phyloP scores from a whole-genome alignment of 2,329 filamentous ascomycete genomes.

The Laburnicola sp. region DNA sequence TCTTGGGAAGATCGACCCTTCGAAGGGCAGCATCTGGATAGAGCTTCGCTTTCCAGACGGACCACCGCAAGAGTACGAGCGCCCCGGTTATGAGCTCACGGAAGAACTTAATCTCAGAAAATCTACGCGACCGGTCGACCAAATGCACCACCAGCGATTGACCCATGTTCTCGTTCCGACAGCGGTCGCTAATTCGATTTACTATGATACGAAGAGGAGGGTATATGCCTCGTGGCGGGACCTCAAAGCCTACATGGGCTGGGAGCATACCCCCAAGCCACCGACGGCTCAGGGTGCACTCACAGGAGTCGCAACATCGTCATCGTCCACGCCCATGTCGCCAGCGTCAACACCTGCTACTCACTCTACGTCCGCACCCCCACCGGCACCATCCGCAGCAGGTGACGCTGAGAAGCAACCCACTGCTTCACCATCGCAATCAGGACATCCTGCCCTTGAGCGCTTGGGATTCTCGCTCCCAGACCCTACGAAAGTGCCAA shows the following conservation, averaged over 20 bases:
- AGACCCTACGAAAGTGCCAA: slow-evolving; percentile 26
- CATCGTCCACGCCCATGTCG: slow-evolving; percentile 8
- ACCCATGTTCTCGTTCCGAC: slow-evolving; percentile 26
- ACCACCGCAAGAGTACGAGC: slow-evolving; percentile 54
- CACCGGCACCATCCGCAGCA: slow-evolving; percentile 11
- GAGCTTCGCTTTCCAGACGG: slow-evolving; percentile 54
- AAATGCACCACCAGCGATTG: slow-evolving; percentile 44
- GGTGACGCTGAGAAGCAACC: slow-evolving; percentile 18
- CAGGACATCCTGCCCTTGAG: slow-evolving; percentile 21
- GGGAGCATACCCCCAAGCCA: slow-evolving; percentile 22
- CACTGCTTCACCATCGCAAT: slow-evolving; percentile 12
- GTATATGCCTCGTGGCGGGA: slow-evolving; percentile 24
- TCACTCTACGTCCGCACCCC: slow-evolving; percentile 12
- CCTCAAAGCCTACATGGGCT: slow-evolving; percentile 31
- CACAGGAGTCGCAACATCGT: slow-evolving; percentile 9
- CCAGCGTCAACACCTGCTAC: slow-evolving; percentile 13
- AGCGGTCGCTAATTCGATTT: slow-evolving; percentile 26
- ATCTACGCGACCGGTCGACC: slow-evolving; percentile 31
- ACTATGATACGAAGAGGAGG: slow-evolving; percentile 28
- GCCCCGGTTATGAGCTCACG: slow-evolving; percentile 49
- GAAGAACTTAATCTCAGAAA: slow-evolving; percentile 43
- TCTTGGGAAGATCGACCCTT: slow-evolving; percentile 46
- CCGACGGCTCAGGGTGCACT: slow-evolving; percentile 20
- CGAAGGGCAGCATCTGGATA: slow-evolving; percentile 51
- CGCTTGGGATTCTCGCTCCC: slow-evolving; percentile 29